Evolutionary conservation across 225 moss, liverwort and hornwort species (phyloP), one percentile per base, ranked within the genome.

Genomic region (Physcomitrium patens): DNA sequence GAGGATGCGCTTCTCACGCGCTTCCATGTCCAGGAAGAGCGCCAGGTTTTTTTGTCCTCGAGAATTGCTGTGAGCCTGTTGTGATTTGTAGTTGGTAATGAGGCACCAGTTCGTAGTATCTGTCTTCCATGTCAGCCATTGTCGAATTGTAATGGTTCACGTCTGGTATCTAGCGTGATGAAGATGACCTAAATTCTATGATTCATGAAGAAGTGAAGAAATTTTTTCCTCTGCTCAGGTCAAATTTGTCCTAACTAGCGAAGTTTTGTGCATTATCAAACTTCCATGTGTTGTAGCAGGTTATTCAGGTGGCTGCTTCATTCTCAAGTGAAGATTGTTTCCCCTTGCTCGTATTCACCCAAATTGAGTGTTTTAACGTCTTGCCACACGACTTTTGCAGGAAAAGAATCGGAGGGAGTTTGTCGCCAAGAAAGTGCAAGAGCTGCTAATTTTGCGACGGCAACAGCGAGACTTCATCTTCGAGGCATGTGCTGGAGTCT

Each of bases 1-100:
- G 85, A 85, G 56, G 83, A 88, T 12, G 85, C 88, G 7, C 73
- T 82, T 57, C 83, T 88, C 6, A 24, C 67, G 8, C 78, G 78
- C 55, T 88, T 85, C 42, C 44, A 80, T 7, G 63, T 74, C 27
- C 56, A 60, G 14, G 59, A 6, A 10, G 61, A 78, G n/a, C 69
- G 83, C 43, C 60, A 83, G 37, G 88, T 85, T 1, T 18, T 7
- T 37, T 50, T 10, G 0, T 0, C 12, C 28, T 0, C 10, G 17
- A 47, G 0, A n/a, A 26, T 46, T 22, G 46, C 9, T 31, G 45
- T 44, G 45, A 10, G n/a, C 45, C 7, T 46, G 19, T 7, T 53
- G 1, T 0, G 11, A 63, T 0, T 9, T 7, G 0, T 17, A 16
- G 2, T 43, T 65, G 26, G 0, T 8, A 46, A 0, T 18, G 4